These are phyloP conservation scores for Xylaria flabelliformis DNA, from an alignment of 495 filamentous ascomycete genomes.

Conservation along the genomic window DNA sequence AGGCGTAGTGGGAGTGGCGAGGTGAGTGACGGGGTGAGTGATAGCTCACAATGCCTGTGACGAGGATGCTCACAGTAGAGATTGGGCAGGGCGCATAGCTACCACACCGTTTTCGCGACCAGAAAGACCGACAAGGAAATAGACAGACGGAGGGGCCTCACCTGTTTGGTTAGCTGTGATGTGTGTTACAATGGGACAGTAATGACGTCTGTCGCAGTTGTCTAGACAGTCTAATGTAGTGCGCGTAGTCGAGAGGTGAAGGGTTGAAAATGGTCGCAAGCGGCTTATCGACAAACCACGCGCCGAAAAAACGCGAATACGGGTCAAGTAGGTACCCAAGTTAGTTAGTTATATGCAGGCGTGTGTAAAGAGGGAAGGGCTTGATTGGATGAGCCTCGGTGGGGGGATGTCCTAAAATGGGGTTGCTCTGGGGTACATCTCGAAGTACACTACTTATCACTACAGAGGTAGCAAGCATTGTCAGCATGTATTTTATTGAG, in stretches of 20 bases:
- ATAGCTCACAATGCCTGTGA: not conserved
- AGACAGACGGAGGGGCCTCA: not conserved
- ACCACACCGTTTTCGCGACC: not conserved
- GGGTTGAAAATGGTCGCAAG: not conserved
- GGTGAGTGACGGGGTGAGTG: not conserved
- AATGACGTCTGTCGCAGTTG: not conserved
- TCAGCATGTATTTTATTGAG: too few species aligned
- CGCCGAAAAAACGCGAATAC: conserved; percentile 17
- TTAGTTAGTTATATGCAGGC: not conserved
- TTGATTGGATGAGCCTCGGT: not conserved
- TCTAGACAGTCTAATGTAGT: not conserved
- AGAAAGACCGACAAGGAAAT: not conserved
- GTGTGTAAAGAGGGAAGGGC: not conserved
- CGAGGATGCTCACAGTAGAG: not conserved
- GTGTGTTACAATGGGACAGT: not conserved
- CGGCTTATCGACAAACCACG: not conserved
- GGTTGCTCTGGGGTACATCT: not conserved
- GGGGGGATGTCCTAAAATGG: not conserved
- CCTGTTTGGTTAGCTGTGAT: not conserved
- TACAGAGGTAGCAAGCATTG: too few species aligned
- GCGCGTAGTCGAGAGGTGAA: not conserved
- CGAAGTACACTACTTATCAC: conserved; percentile 3
- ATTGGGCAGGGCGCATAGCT: not conserved
- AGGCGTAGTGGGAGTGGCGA: not conserved
- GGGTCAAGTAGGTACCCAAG: not conserved